Evolutionary conservation across 768 basidiomycete genomes (phyloP), one percentile per base, ranked within the genome.

Genomic region (Phylloporus arenicola): DNA sequence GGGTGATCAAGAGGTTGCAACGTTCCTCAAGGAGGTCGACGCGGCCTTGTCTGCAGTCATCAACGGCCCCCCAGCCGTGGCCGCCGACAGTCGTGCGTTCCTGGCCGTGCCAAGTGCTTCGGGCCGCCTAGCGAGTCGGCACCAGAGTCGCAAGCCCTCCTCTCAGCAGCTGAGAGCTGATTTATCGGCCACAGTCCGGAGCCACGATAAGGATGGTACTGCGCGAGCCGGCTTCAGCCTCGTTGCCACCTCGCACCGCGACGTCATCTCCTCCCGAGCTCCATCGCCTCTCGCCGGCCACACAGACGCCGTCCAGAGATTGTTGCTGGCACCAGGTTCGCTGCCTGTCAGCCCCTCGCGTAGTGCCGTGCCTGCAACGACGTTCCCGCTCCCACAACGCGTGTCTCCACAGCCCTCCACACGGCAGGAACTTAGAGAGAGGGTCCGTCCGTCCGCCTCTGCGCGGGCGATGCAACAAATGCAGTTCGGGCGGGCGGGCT

Each of bases 31-130:
- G 46, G 64, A 65, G 30, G 62, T 65, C 20, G 64, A 65, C 24
- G 64, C 64, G 27, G 64, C 64, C 1, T 45, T 65, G 42, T 62
- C 64, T 8, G 58, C 60, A 19, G 24, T 67, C 25, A 53, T 53
- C 27, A 60, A 53, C 17, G 58, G 64, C 19, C 57, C 64, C 31
- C 62, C 60, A 10, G 64, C 60, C 11, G 62, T 62, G 1, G 63
- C 64, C 33, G 63, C 64, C 35, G 64, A 65, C 39, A 67, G 64
- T 30, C 64, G 60, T 30, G 64, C 64, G 9, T 65, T 67, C 43
- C 42, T 65, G 50, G 60, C 62, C 19, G 64, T 65, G 25, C 64
- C 64, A 29, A 45, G 53, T 14, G 57, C 64, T 30, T 55, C 57
- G 33, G 64, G 64, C 27, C 57, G 62, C 10, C 39, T 64, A 7